These are phyloP conservation scores for Chlamydomonas asymmetrica DNA, from an alignment of 139 green algal species.

Conservation along the genomic window DNA sequence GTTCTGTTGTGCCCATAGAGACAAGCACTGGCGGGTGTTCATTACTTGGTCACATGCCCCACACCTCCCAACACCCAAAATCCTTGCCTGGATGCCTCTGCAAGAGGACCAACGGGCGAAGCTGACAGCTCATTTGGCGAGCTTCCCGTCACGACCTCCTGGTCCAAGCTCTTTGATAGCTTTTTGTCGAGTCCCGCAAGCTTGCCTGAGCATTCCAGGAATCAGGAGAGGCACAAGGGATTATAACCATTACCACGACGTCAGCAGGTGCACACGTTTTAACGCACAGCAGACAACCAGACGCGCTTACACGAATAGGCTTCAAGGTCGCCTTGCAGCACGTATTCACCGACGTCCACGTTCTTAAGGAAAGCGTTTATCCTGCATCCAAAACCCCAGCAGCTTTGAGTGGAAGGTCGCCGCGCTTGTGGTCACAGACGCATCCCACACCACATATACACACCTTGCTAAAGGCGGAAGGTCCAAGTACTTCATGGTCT, in stretches of 20 bases:
- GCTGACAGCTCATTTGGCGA: constrained; percentile 74
- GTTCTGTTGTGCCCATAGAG: no score
- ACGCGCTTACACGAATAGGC: constrained; percentile 88
- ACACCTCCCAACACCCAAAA: no score
- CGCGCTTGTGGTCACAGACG: neutral
- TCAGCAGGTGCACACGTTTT: neutral
- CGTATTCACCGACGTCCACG: constrained; percentile 88
- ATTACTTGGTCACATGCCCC: no score
- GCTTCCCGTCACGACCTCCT: constrained; percentile 77
- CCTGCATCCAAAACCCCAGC: constrained; percentile 39
- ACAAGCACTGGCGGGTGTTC: no score
- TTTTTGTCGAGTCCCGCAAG: constrained; percentile 97
- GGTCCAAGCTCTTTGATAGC: constrained; percentile 88
- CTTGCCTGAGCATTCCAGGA: constrained; percentile 76
- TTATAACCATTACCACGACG: neutral
- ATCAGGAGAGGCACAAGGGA: neutral
- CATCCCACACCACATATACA: neutral
- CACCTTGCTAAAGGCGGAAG: constrained; percentile 26
- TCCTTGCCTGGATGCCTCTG: constrained; percentile 66
- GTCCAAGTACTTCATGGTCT: constrained; percentile 38
- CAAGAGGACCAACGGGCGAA: constrained; percentile 87
- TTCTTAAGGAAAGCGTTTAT: constrained; percentile 87
- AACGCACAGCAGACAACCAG: neutral
- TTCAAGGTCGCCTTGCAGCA: constrained; percentile 87
- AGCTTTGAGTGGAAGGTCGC: neutral